Evolutionary conservation across 345 rosid genomes (phyloP).

Genomic region (Gossypium rotundifolium): DNA sequence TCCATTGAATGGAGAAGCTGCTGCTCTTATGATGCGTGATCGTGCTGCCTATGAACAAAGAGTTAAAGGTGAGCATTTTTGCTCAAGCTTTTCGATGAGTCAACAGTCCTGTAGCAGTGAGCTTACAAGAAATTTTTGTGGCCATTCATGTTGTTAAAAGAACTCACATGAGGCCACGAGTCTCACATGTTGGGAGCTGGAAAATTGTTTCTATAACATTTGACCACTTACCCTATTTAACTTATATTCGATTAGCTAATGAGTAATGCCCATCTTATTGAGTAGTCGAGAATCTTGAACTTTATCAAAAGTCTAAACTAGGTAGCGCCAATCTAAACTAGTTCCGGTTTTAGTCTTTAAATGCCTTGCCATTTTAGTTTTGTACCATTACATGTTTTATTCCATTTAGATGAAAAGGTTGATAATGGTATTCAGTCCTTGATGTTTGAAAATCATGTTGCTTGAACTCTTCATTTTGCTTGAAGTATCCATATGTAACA

Average conservation of each 20-base stretch:
- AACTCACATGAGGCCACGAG: background rate
- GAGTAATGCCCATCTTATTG: background rate
- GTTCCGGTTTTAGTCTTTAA: background rate
- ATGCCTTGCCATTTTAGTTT: background rate
- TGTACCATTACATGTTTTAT: background rate
- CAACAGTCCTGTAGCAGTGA: background rate
- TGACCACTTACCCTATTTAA: background rate
- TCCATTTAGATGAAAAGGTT: background rate
- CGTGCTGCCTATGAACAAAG: constrained; percentile 68
- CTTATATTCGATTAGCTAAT: background rate
- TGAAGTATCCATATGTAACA: no score
- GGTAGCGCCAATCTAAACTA: background rate
- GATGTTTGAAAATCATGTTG: no score
- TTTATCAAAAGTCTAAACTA: background rate
- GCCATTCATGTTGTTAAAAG: background rate
- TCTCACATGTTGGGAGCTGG: background rate
- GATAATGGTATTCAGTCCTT: background rate
- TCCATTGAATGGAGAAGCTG: constrained; percentile 97
- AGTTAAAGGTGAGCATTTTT: constrained; percentile 63
- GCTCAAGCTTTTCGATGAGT: background rate
- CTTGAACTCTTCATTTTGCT: no score
- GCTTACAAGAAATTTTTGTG: background rate
- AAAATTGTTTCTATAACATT: background rate
- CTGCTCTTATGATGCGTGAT: constrained; percentile 94
- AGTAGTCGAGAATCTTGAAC: background rate